Percentiles rank a stretch among this genome's conserved stretches.
Conservation (phyloP, 148 eudicot species). For the Bassia scoparia region DNA sequence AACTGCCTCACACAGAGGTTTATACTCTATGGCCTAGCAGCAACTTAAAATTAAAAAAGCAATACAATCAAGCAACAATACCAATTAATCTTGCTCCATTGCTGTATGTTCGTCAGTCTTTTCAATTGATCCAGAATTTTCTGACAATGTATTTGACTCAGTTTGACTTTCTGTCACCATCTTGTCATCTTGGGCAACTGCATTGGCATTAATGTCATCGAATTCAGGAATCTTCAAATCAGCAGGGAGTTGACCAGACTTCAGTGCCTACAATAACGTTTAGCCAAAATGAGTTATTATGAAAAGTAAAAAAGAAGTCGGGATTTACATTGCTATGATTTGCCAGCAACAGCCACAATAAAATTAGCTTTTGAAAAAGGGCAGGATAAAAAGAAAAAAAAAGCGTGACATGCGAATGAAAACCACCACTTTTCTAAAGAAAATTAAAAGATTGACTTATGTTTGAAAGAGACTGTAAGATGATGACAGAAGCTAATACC, state of each 20-base stretch:
- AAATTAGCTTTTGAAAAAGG: neutral
- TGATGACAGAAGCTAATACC: conserved; percentile 37
- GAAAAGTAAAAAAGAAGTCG: neutral
- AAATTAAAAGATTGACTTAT: neutral
- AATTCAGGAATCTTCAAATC: conserved; percentile 53
- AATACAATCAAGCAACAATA: neutral
- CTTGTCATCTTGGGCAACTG: conserved; percentile 43
- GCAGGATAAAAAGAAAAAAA: neutral
- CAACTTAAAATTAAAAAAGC: neutral
- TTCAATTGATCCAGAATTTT: conserved; percentile 27
- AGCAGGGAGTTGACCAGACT: conserved; percentile 86
- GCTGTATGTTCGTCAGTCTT: conserved; percentile 20
- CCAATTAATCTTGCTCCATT: conserved; percentile 30
- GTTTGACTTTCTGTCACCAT: conserved; percentile 50
- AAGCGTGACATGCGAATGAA: neutral
- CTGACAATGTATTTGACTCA: conserved; percentile 33
- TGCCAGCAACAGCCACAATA: neutral
- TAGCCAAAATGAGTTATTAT: conserved; percentile 15
- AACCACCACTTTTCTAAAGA: neutral
- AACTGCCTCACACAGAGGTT: too few species aligned
- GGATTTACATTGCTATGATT: neutral
- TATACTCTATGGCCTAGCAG: neutral
- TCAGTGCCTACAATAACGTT: conserved; percentile 47
- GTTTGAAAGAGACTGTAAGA: neutral
- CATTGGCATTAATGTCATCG: conserved; percentile 32